These are phyloP conservation scores for Abrus precatorius DNA, from an alignment of 306 rosid species.

Conservation along the genomic window DNA sequence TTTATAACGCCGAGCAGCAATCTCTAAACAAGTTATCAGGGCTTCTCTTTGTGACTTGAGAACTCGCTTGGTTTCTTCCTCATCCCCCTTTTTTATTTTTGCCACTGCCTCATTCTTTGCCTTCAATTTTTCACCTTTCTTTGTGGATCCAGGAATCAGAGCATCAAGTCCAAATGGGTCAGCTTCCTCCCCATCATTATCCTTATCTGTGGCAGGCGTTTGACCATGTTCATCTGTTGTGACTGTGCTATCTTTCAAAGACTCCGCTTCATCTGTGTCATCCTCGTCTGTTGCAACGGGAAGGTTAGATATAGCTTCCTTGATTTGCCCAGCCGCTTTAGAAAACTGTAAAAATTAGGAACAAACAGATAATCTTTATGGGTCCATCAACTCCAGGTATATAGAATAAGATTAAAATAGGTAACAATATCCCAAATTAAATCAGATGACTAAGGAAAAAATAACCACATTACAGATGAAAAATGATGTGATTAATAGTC, in stretches of 20 bases:
- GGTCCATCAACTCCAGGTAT: not conserved
- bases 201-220: constrained; percentile 50
- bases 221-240: constrained; percentile 51
- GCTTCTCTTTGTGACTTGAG: constrained; percentile 83
- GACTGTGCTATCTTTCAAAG: constrained; percentile 57
- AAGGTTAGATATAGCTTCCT: constrained; percentile 78
- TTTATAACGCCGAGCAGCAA: constrained; percentile 87
- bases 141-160: constrained; percentile 65
- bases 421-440: constrained; percentile 30
- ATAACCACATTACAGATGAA: constrained; percentile 28
- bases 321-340: constrained; percentile 77
- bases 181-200: constrained; percentile 55
- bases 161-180: constrained; percentile 98
- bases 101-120: constrained; percentile 64
- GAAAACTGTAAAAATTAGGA: constrained; percentile 69
- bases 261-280: constrained; percentile 74
- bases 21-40: constrained; percentile 81
- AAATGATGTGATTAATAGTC: constrained; percentile 28
- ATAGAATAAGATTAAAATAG: not conserved
- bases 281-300: constrained; percentile 85
- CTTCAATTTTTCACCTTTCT: constrained; percentile 68
- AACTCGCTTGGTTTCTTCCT: constrained; percentile 73
- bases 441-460: constrained; percentile 32
- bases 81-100: constrained; percentile 62
- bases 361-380: constrained; percentile 19